Evolutionary conservation across 2,329 filamentous ascomycete genomes (phyloP), one percentile per base, ranked within the genome.

Genomic region (Pseudocercospora fuligena): DNA sequence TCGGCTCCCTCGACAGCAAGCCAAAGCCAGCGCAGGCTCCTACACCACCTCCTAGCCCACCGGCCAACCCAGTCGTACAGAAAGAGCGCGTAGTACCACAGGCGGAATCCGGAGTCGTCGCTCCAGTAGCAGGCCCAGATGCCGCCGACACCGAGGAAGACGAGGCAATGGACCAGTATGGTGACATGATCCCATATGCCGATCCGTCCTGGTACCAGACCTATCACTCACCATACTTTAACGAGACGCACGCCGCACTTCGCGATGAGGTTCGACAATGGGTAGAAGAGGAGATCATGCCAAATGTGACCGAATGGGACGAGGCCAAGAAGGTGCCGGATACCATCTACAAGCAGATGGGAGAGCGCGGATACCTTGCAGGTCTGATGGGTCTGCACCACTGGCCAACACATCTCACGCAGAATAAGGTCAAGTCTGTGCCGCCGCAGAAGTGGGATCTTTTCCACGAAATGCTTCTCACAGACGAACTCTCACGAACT

Each of bases 401-500:
- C 3, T 98, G 92, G 82, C 93, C 92, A 14, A 87, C 85, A 66
- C 83, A 97, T 73, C 90, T 94, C 77, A 89, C 89, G 23, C 83
- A 89, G 49, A 87, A 90, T 77, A 83, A 85, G 5, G 87, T 97
- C 74, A 88, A 91, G 82, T 90, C 89, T 58, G 95, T 99, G 12
- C 81, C 90, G 0, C 84, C 92, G 0, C 93, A 97, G 82, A 90
- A 95, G 79, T 99, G 94, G 94, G 95, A 99, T 82, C 88, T 97
- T 53, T 99, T 98, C 89, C 95, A 99, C 82, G 95, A 99, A 86
- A 87, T 98, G 88, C 86, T 98, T 53, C 79, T 99, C 66, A 98
- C 94, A 0, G 95, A 99, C 74, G 95, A 99, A 86, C 83, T 99
- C 53, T 97, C 92, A 46, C 92, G 95, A 63, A 85, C 89, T 60